Conservation (phyloP, 345 rosid genomes). For the Aquilaria yunnanensis region DNA sequence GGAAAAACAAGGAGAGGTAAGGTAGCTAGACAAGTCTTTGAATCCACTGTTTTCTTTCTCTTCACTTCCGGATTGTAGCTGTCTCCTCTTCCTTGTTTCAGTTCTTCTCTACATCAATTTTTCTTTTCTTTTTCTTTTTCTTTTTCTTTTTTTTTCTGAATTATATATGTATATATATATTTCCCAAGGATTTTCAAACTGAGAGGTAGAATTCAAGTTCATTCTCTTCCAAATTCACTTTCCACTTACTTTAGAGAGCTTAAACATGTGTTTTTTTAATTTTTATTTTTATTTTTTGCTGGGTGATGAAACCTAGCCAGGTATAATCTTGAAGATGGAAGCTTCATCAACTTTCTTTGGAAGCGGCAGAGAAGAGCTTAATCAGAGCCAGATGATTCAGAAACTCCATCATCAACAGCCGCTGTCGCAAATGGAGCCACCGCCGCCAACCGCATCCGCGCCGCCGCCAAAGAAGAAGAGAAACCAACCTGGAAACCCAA, state of each 20-base stretch:
- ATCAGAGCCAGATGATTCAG: constrained; percentile 32
- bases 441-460: constrained; percentile 34
- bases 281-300: constrained; percentile 1
- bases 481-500: constrained; percentile 78
- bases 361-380: constrained; percentile 24
- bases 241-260: background rate
- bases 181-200: constrained; percentile 2
- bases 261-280: background rate
- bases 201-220: background rate
- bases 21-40: no score
- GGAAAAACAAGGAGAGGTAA: no score
- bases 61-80: constrained; percentile 45
- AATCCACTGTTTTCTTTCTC: constrained; percentile 22
- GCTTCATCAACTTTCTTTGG: constrained; percentile 25
- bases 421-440: constrained; percentile 3
- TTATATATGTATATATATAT: background rate
- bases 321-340: constrained; percentile 26
- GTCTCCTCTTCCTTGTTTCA: constrained; percentile 20
- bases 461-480: constrained; percentile 60
- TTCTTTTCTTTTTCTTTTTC: constrained; percentile 1
- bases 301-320: background rate
- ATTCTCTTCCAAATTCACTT: background rate
- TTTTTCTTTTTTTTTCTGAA: constrained; percentile 12
- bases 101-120: constrained; percentile 7
- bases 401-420: constrained; percentile 34